Percentiles rank a stretch among this genome's conserved stretches.
These are phyloP conservation scores for Erythrobasidium hasegawianum DNA, from an alignment of 1,284 basidiomycete genomes.

Conservation along the genomic window DNA sequence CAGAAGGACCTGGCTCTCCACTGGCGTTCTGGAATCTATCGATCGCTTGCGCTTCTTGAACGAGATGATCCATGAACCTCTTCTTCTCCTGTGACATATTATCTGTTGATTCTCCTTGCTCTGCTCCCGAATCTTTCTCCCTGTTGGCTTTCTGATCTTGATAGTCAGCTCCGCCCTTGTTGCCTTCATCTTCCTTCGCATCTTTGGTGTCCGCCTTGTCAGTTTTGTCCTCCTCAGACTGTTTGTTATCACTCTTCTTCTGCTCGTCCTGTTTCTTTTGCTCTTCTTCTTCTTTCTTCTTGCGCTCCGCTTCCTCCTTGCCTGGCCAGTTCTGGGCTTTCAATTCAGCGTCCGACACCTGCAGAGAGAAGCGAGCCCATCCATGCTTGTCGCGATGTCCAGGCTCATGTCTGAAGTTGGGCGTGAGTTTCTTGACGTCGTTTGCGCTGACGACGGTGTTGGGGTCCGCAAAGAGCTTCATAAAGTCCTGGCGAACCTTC, in stretches of 20 bases:
- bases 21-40: slow-evolving; percentile 31
- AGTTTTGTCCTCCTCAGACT: slow-evolving; percentile 24
- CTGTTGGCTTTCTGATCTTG: slow-evolving; percentile 13
- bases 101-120: slow-evolving; percentile 13
- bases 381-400: slow-evolving; percentile 27
- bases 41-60: slow-evolving; percentile 27
- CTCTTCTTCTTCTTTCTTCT: slow-evolving; percentile 36
- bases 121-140: slow-evolving; percentile 10
- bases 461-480: slow-evolving; percentile 4
- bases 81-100: slow-evolving; percentile 30
- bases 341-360: slow-evolving; percentile 10
- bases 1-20: slow-evolving; percentile 14
- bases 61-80: slow-evolving; percentile 29
- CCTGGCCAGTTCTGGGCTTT: slow-evolving; percentile 41
- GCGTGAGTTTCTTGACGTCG: slow-evolving; percentile 36
- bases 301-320: slow-evolving; percentile 42
- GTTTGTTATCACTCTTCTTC: slow-evolving; percentile 1
- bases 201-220: slow-evolving; percentile 10
- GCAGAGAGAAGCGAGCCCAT: slow-evolving; percentile 23
- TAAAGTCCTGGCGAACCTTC: slow-evolving; percentile 14
- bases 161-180: neutral
- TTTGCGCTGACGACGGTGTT: slow-evolving; percentile 34
- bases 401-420: slow-evolving; percentile 8
- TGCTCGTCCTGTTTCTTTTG: slow-evolving; percentile 20
- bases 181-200: neutral